Percentiles rank a stretch among this genome's conserved stretches.
Conservation (phyloP, 208 protist species). For the Acanthamoeba divionensis region DNA sequence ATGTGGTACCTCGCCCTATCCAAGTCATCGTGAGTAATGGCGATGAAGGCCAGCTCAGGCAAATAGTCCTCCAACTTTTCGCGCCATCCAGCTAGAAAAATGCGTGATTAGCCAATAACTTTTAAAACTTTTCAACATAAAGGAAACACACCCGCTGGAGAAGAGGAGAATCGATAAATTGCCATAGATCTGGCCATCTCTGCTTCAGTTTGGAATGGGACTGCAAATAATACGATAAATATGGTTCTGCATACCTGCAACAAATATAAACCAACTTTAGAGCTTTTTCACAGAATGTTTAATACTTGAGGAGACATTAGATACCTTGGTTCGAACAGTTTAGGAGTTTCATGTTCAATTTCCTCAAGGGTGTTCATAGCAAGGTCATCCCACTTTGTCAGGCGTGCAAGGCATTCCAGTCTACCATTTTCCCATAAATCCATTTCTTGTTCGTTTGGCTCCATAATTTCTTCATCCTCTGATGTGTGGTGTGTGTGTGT, state of each 20-base stretch:
- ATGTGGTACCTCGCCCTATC: constrained; percentile 69
- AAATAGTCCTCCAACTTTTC: constrained; percentile 50
- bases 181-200: constrained; percentile 55
- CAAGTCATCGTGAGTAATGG: constrained; percentile 58
- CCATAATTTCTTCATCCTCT: neutral
- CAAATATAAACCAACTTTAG: neutral
- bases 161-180: constrained; percentile 20
- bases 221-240: constrained; percentile 52
- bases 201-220: constrained; percentile 59
- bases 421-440: constrained; percentile 74
- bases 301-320: neutral
- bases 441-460: constrained; percentile 61
- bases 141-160: neutral
- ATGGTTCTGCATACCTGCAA: constrained; percentile 21
- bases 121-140: neutral
- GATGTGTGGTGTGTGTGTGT: neutral
- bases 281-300: neutral
- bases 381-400: constrained; percentile 64
- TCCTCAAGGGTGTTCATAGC: constrained; percentile 58
- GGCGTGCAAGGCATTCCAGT: constrained; percentile 69
- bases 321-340: neutral
- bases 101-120: neutral
- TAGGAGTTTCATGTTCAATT: neutral
- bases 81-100: neutral
- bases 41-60: constrained; percentile 64